A percentile compares a stretch with the other conserved stretches of the same genome.
phyloP scores from a whole-genome alignment of 1,284 basidiomycete species.

The Marasmius sp. region DNA sequence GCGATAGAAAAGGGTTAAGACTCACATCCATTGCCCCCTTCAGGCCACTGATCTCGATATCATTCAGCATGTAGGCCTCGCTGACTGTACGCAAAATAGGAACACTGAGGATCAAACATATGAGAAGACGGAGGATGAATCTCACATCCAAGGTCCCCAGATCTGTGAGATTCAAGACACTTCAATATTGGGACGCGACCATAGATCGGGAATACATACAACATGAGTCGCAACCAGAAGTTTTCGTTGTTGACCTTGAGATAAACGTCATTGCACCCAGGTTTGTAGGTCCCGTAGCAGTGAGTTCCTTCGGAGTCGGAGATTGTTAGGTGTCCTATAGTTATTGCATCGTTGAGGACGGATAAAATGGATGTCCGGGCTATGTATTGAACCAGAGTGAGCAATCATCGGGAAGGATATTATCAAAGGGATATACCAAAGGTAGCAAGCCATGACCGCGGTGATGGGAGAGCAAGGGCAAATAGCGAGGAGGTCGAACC shows the following conservation, averaged over 20 bases:
- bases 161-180: constrained; percentile 36
- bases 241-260: constrained; percentile 67
- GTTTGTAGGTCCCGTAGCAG: constrained; percentile 54
- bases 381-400: constrained; percentile 23
- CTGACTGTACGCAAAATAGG: constrained; percentile 55
- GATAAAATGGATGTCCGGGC: constrained; percentile 65
- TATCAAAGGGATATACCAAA: constrained; percentile 35
- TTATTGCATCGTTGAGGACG: constrained; percentile 58
- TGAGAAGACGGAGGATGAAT: constrained; percentile 8
- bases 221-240: constrained; percentile 79
- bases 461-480: constrained; percentile 39
- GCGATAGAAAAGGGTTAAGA: constrained; percentile 17
- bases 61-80: constrained; percentile 87
- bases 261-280: constrained; percentile 57
- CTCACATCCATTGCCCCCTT: constrained; percentile 78
- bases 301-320: constrained; percentile 57
- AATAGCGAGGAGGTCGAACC: constrained; percentile 35
- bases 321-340: constrained; percentile 60
- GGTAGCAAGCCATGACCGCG: constrained; percentile 43
- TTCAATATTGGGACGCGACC: constrained; percentile 6
- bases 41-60: constrained; percentile 73
- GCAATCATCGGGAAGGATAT: constrained; percentile 1
- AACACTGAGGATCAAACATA: constrained; percentile 12
- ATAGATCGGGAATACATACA: constrained; percentile 42
- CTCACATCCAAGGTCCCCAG: constrained; percentile 76